Base-by-base conservation (phyloP, 2,329 filamentous ascomycete species). In the Sporothrix schenckii region DNA sequence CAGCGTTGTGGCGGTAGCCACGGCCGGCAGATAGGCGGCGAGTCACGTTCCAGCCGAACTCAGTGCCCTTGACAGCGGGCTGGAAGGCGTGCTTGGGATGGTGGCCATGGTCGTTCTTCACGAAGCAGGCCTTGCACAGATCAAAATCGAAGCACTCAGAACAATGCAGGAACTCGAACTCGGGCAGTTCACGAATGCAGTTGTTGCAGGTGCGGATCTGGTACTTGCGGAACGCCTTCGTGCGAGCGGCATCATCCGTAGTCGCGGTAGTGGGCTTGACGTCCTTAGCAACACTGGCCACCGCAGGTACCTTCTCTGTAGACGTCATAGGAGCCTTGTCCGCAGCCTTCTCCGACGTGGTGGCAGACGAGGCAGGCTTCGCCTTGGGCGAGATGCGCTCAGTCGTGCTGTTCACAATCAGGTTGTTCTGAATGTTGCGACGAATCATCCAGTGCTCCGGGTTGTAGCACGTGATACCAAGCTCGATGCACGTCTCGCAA, bases 361-460 rank as follows among this genome's bases (percentile, higher is more conserved):
- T 9, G 5, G 50, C 10, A 13, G 63, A 1, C 54, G 54, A n/a
- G 41, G 56, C 75, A 56, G 76, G 68, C 76, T 83, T 83, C 30
- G 80, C 76, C 81, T 91, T 93, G 69, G 91, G 89, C 50, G 87
- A 84, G 71, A 97, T 85, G 30, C 86, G 91, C 81, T 97, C 92
- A 0, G 94, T 97, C 27, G 88, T 92, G 84, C 94, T 97, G 80
- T 89, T 92, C 74, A 92, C 87, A 70, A 97, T 89, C 73, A 88
- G 85, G 66, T 94, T 94, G 71, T 93, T 86, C 76, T 90, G 85
- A 73, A 97, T 88, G 73, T 88, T 89, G 71, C 95, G 91, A 87
- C 97, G 97, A 80, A 98, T 94, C 80, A 99, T 85, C 94, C 93
- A 97, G 82, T 99, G 95, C 73, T 88, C 87, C 41, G 90, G 86